Percentiles rank a stretch among this genome's conserved stretches.
Conservation (phyloP, 2,329 filamentous ascomycete genomes). For the Colletotrichum brevisporum region DNA sequence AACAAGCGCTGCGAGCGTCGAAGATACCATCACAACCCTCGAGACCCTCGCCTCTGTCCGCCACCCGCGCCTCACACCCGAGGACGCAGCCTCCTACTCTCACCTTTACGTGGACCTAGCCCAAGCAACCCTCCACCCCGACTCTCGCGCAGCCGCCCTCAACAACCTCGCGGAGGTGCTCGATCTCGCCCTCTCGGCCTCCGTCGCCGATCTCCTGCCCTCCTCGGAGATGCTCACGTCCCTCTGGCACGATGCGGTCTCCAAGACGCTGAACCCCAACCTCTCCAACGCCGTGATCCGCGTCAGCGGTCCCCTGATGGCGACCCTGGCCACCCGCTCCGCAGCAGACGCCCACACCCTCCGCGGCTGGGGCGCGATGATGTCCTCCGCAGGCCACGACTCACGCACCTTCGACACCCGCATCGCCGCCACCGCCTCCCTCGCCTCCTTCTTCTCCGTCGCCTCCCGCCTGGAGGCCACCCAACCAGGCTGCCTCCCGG, state of each 20-base stretch:
- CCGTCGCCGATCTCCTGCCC: constrained; percentile 49
- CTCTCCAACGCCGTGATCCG: constrained; percentile 65
- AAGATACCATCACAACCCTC: constrained; percentile 54
- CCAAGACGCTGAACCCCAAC: constrained; percentile 60
- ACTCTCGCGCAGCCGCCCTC: constrained; percentile 63
- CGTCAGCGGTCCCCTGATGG: constrained; percentile 61
- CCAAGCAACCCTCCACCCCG: constrained; percentile 54
- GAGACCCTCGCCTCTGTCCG: constrained; percentile 54
- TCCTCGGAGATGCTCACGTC: constrained; percentile 50
- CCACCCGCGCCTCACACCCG: constrained; percentile 42
- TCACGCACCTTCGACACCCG: constrained; percentile 75
- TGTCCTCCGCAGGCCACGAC: constrained; percentile 48
- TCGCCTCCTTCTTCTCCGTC: constrained; percentile 64
- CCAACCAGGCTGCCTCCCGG: constrained; percentile 61
- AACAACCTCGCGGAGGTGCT: constrained; percentile 62
- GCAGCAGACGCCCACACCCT: constrained; percentile 44
- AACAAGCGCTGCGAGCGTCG: constrained; percentile 53
- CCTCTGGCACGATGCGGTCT: constrained; percentile 58
- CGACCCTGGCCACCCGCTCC: constrained; percentile 48
- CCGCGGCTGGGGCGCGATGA: constrained; percentile 63
- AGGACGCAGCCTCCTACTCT: constrained; percentile 48
- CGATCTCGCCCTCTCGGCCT: constrained; percentile 53
- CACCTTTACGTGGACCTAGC: constrained; percentile 60
- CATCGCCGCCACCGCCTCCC: constrained; percentile 69
- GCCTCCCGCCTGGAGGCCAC: constrained; percentile 45